These are phyloP conservation scores for Septoria linicola DNA, from an alignment of 2,329 filamentous ascomycete species.

Conservation along the genomic window DNA sequence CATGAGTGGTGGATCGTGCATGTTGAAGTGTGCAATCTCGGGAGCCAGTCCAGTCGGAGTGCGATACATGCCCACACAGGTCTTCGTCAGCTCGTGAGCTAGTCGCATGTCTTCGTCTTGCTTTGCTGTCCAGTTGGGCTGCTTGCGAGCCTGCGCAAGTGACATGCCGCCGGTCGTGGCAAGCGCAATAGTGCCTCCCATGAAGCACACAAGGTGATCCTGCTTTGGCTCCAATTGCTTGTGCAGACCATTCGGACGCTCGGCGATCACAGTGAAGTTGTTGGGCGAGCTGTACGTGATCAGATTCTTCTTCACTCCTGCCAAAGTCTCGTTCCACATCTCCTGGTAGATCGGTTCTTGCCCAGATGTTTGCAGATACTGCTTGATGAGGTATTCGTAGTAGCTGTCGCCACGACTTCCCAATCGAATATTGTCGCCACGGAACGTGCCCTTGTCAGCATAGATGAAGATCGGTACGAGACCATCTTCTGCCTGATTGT, in stretches of 20 bases:
- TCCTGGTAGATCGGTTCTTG: conserved; percentile 82
- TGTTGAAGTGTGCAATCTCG: conserved; percentile 89
- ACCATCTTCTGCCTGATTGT: conserved; percentile 74
- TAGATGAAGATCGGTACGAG: conserved; percentile 90
- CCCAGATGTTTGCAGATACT: conserved; percentile 89
- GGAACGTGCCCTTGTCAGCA: conserved; percentile 74
- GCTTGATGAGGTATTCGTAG: conserved; percentile 98
- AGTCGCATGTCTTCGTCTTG: conserved; percentile 86
- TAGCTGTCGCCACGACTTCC: conserved; percentile 96
- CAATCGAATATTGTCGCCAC: conserved; percentile 80
- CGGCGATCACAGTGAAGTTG: conserved; percentile 84
- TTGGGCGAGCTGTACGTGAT: conserved; percentile 81
- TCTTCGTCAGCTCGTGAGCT: conserved; percentile 88
- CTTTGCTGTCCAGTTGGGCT: conserved; percentile 67
- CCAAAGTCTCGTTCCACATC: conserved; percentile 87
- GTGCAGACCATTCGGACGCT: conserved; percentile 72
- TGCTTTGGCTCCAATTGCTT: conserved; percentile 77
- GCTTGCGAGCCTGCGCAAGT: conserved; percentile 71
- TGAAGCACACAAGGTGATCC: conserved; percentile 97
- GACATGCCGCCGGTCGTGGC: conserved; percentile 77
- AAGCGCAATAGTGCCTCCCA: conserved; percentile 92
- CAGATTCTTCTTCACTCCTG: conserved; percentile 85
- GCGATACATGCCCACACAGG: conserved; percentile 97
- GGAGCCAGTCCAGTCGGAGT: conserved; percentile 89
- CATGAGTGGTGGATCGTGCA: conserved; percentile 66